phyloP scores from a whole-genome alignment of 805 yeast genomes.

The Ogataea minuta region DNA sequence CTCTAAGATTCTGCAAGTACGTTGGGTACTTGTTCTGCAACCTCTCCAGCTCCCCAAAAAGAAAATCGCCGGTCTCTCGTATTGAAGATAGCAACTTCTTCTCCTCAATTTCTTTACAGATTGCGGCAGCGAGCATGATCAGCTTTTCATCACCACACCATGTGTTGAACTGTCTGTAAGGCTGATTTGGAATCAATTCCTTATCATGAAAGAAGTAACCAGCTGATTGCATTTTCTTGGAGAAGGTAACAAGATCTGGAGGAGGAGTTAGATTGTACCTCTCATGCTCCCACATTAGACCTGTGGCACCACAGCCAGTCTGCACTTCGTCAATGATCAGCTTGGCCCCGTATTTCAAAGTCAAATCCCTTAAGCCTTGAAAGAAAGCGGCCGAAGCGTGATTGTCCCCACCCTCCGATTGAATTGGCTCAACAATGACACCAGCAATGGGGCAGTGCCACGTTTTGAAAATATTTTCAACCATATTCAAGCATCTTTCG shows the following conservation, averaged over 20 bases:
- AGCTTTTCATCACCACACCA: constrained; percentile 93
- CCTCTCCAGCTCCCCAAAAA: constrained; percentile 53
- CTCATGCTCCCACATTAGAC: constrained; percentile 85
- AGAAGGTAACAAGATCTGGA: constrained; percentile 83
- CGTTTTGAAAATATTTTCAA: constrained; percentile 64
- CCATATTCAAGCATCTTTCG: constrained; percentile 70
- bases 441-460: constrained; percentile 86
- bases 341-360: constrained; percentile 65
- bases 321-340: constrained; percentile 85
- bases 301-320: constrained; percentile 89
- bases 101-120: constrained; percentile 61
- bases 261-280: constrained; percentile 72
- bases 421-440: constrained; percentile 85
- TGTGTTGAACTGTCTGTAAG: constrained; percentile 91
- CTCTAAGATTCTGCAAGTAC: constrained; percentile 58
- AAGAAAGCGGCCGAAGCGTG: constrained; percentile 76
- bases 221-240: constrained; percentile 87
- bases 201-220: constrained; percentile 81
- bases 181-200: constrained; percentile 65
- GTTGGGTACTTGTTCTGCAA: constrained; percentile 56
- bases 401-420: constrained; percentile 90
- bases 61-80: constrained; percentile 62
- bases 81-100: constrained; percentile 58
- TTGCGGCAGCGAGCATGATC: constrained; percentile 71
- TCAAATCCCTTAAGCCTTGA: constrained; percentile 79